A percentile compares a stretch with the other conserved stretches of the same genome.
phyloP scores from a whole-genome alignment of 768 basidiomycete species.

The Termitomyces sp. region DNA sequence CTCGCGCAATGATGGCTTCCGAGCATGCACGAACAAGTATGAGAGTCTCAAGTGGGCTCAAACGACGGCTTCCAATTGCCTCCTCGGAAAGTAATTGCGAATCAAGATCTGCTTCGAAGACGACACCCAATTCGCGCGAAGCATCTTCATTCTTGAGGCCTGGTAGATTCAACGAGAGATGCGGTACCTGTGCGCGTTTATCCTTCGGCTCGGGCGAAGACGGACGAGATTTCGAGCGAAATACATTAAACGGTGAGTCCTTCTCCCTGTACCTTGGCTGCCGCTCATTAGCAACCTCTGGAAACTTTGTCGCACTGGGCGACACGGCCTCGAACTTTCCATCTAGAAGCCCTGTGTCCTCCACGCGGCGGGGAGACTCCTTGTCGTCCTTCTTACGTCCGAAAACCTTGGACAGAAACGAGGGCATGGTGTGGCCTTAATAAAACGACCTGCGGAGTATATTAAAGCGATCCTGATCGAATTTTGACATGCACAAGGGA shows the following conservation, averaged over 20 bases:
- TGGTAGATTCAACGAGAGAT: slow-evolving; percentile 59
- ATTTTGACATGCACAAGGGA: not conserved
- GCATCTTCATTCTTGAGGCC: slow-evolving; percentile 41
- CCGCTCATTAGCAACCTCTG: slow-evolving; percentile 26
- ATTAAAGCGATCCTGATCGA: slow-evolving; percentile 4
- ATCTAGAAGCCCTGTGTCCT: slow-evolving; percentile 49
- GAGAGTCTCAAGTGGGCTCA: slow-evolving; percentile 60
- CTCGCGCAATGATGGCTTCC: slow-evolving; percentile 57
- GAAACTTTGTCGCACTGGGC: slow-evolving; percentile 35
- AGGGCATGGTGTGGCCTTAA: slow-evolving; percentile 44
- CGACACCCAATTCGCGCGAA: slow-evolving; percentile 44
- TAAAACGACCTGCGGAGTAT: slow-evolving; percentile 10
- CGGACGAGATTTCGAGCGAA: slow-evolving; percentile 40
- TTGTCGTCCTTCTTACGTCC: slow-evolving; percentile 66
- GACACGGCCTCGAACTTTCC: slow-evolving; percentile 73
- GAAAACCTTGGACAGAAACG: slow-evolving; percentile 74
- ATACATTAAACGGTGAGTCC: slow-evolving; percentile 42
- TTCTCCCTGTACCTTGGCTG: slow-evolving; percentile 34
- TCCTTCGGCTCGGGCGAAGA: slow-evolving; percentile 27
- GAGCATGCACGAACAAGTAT: slow-evolving; percentile 62
- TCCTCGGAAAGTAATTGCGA: slow-evolving; percentile 40
- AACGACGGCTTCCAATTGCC: slow-evolving; percentile 48
- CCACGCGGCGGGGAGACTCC: slow-evolving; percentile 24
- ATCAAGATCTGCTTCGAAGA: slow-evolving; percentile 57
- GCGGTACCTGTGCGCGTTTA: slow-evolving; percentile 38